Base-by-base conservation (phyloP, 768 basidiomycete species). In the Collybiopsis confluens region DNA sequence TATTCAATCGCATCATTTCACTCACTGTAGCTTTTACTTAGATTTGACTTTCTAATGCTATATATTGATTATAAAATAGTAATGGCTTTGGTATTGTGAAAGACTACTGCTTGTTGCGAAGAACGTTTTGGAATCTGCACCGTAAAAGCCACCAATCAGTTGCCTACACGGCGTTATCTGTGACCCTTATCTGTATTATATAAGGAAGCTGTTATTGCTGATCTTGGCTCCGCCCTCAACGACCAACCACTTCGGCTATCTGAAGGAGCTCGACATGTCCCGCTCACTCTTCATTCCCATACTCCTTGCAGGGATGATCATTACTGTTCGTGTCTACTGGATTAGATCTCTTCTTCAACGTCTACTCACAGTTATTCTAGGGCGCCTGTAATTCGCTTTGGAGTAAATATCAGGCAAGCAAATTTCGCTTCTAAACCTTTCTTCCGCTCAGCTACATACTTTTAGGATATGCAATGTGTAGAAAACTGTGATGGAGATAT, bases 391-490 rank as follows among this genome's bases (percentile, higher is more conserved):
- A 90, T 65, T 89, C 87, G 2, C 72, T 92, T 20, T 90, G 86
- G 84, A 79, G 76, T 68, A 92, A 92, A 68, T 92, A 81, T 80
- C 90, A 91, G 86, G 87, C 72, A 57, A 62, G 76, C 63, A 27
- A 38, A 23, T 38, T 58, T 27, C 50, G 21, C 50, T 30, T 35
- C 36, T 54, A 26, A 23, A 48, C 51, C 45, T 42, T 42, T 41
- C 41, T 45, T n/a, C n/a, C n/a, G 28, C 33, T 30, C 56, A 28
- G 49, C 55, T 47, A 58, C 46, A 56, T 55, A 38, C 18, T 33
- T 23, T 45, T 56, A 89, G 86, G 96, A 98, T 68, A 96, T 97
- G 91, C 92, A 97, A 84, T 98, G 96, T 65, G 95, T 98, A 41
- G 92, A 92, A 77, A 90, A 95, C 68, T 98, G 96, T 67, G 66